Conservation (phyloP, 345 rosid genomes). For the Ceriops zippeliana region DNA sequence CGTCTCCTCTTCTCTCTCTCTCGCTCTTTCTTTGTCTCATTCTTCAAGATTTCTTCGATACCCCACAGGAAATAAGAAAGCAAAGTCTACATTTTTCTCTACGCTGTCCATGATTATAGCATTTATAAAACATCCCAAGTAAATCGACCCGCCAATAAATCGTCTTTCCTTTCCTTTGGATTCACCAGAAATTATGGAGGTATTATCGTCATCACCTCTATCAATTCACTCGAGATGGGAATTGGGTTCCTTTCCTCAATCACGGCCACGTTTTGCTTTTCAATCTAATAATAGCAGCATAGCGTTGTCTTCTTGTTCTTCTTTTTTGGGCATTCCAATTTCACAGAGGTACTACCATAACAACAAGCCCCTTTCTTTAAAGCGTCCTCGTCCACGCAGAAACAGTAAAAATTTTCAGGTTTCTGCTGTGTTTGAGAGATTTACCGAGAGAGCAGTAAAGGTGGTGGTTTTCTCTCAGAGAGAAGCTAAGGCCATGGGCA, state of each 20-base stretch:
- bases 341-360: conserved; percentile 31
- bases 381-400: conserved; percentile 24
- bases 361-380: conserved; percentile 11
- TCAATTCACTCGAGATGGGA: conserved; percentile 46
- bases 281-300: conserved; percentile 18
- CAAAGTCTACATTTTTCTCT: background rate
- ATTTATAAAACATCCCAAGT: background rate
- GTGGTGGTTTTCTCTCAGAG: conserved; percentile 79
- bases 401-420: conserved; percentile 42
- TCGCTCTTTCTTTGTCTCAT: conserved; percentile 1
- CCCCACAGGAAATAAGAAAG: background rate
- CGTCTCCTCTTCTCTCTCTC: background rate
- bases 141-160: background rate
- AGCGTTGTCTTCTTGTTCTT: conserved; percentile 46
- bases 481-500: conserved; percentile 71
- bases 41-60: conserved; percentile 9
- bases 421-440: conserved; percentile 82
- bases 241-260: conserved; percentile 21
- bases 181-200: conserved; percentile 38
- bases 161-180: background rate
- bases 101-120: background rate
- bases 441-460: conserved; percentile 78
- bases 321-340: conserved; percentile 50
- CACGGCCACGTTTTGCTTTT: conserved; percentile 21
- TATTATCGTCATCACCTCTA: conserved; percentile 51